Evolutionary conservation across 352 stramenopile species (phyloP), one percentile per base, ranked within the genome.

Genomic region (Phytophthora sp.): DNA sequence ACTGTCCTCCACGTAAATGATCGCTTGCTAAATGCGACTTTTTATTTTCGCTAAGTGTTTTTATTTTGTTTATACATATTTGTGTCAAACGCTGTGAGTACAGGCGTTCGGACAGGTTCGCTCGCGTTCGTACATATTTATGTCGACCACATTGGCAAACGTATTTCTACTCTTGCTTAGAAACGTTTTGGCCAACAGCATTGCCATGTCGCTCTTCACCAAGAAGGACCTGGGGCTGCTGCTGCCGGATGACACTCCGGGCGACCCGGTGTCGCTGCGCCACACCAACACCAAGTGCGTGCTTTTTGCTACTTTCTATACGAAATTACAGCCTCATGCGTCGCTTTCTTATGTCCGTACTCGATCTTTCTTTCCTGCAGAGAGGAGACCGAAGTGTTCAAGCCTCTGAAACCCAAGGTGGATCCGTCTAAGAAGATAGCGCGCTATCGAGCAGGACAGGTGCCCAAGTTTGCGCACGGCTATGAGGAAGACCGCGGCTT

Each of bases 191-290:
- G n/a, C 30, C 23, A 16, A 1, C 50, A 57, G 11, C 11, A 26
- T 18, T 11, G 15, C 18, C 5, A 94, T 96, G 88, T 78, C 85
- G 62, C 77, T 91, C 50, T 96, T 96, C 74, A 91, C 79, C 57
- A 96, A 96, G 79, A 94, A 94, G 59, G 88, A 96, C 69, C 63
- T 96, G 35, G 88, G 78, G 35, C 62, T 93, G 12, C 63, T 94
- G 53, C 79, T 96, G 45, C 88, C 86, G 18, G 88, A 96, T 57
- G 84, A 94, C 69, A 79, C 80, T 11, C 83, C 88, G 0, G 87
- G 84, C 3, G 87, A 96, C 49, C 84, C 84, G 1, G 69, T 93
- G 51, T 95, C 88, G 26, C 70, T 96, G 45, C 84, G 84, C 24
- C 79, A 96, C 63, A 94, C 88, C 12, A 76, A 78, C 20, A 88